Base-by-base conservation (phyloP, 441 rosid species). In the Eruca vesicaria region DNA sequence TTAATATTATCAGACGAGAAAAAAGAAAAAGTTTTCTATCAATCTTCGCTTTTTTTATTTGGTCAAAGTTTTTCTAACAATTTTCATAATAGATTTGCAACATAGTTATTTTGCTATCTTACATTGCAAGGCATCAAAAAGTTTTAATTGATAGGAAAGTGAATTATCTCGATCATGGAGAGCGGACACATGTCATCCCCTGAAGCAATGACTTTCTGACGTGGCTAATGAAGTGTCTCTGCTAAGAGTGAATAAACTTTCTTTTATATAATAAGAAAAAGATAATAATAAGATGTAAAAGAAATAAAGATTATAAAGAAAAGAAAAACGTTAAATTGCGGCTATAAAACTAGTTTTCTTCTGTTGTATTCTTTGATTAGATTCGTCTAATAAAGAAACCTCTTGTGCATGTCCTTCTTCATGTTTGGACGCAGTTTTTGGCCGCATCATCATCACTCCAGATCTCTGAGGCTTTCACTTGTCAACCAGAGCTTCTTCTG, bases 401-500 rank as follows among this genome's bases (percentile, higher is more conserved):
- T 69, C 35, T 32, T 41, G 6, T 26, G 56, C 9, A 60, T 59
- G 26, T 50, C 12, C 45, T 57, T 68, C 32, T 57, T 68, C 32
- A 52, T 60, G 62, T 67, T 38, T 8, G 19, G 21, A 67, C 36
- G 58, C 38, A 65, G 18, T 28, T 62, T 53, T 56, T 62, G 20
- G 52, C 38, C 63, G 16, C 56, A 8, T 50, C 18, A 8, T 63
- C 63, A 62, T 93, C 82, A 93, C 70, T 91, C 93, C 18, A 91
- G 48, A 57, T 88, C 88, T 84, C 93, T 88, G 72, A 88, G 85
- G 78, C 96, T 90, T 72, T 88, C 89, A 23, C 96, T 87, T 29
- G 97, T 93, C 81, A 90, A 82, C 99, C 96, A 93, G 71, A 90
- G 74, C 81, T 93, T 92, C 90, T 96, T 96, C 70, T 90, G 97